phyloP scores from a whole-genome alignment of 176 grass and related monocot species.

The Musa beccarii region DNA sequence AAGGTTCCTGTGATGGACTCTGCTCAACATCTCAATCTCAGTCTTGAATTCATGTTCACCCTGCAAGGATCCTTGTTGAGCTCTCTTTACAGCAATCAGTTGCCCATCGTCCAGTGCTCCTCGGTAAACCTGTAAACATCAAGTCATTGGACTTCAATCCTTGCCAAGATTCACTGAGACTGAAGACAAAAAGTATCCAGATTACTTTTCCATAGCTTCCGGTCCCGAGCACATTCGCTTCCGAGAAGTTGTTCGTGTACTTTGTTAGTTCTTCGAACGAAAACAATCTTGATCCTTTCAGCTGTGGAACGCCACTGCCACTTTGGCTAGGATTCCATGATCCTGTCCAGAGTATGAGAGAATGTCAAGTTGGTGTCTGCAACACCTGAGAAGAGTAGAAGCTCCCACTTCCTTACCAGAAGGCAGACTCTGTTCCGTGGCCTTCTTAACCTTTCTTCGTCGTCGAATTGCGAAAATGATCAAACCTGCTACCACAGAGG shows the following conservation, averaged over 20 bases:
- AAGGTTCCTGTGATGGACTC: conserved; percentile 88
- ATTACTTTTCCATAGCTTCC: conserved; percentile 83
- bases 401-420: conserved; percentile 38
- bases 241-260: conserved; percentile 63
- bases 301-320: conserved; percentile 49
- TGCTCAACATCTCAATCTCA: conserved; percentile 82
- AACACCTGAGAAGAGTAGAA: not conserved
- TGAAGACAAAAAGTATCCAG: not conserved
- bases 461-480: conserved; percentile 39
- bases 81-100: conserved; percentile 80
- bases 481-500: conserved; percentile 25
- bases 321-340: conserved; percentile 66
- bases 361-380: not conserved
- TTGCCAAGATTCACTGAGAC: not conserved
- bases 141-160: not conserved
- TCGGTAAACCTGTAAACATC: conserved; percentile 51
- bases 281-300: conserved; percentile 53
- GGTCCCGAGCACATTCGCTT: conserved; percentile 59
- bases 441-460: conserved; percentile 40
- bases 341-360: conserved; percentile 27
- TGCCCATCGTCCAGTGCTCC: conserved; percentile 54
- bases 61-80: conserved; percentile 65
- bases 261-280: conserved; percentile 58
- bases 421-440: conserved; percentile 30
- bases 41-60: conserved; percentile 85